These are phyloP conservation scores for Scheffersomyces lignicola DNA, from an alignment of 1,139 yeast species.

Conservation along the genomic window DNA sequence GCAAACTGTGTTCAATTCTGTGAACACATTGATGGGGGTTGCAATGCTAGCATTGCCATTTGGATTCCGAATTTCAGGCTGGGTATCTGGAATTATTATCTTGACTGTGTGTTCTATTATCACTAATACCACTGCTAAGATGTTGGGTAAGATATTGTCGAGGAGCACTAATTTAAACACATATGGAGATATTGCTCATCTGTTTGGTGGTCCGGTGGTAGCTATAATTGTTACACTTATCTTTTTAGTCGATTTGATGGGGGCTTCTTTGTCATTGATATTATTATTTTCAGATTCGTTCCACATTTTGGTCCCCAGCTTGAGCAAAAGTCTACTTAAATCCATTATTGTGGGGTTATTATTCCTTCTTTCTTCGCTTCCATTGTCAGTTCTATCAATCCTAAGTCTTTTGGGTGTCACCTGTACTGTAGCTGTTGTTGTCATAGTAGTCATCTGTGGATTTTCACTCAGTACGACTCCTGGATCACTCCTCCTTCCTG, in stretches of 20 bases:
- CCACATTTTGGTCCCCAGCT: constrained; percentile 58
- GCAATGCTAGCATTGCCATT: constrained; percentile 83
- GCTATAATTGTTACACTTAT: constrained; percentile 64
- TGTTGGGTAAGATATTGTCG: constrained; percentile 34
- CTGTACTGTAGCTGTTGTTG: constrained; percentile 64
- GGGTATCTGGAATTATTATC: constrained; percentile 64
- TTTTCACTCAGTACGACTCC: constrained; percentile 53
- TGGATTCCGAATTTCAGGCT: constrained; percentile 78
- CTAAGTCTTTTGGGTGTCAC: constrained; percentile 74
- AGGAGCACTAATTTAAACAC: constrained; percentile 31
- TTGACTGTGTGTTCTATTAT: constrained; percentile 57
- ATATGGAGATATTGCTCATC: constrained; percentile 48
- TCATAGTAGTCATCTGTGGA: constrained; percentile 64
- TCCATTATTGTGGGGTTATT: constrained; percentile 44
- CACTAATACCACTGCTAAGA: constrained; percentile 70
- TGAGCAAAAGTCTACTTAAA: constrained; percentile 54
- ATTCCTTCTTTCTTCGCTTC: constrained; percentile 67
- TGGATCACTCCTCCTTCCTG: constrained; percentile 66
- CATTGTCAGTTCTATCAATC: constrained; percentile 69
- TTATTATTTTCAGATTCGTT: constrained; percentile 86
- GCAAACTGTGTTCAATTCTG: constrained; percentile 85
- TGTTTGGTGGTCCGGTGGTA: constrained; percentile 45
- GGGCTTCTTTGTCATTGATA: constrained; percentile 75
- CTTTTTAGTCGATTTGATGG: constrained; percentile 75
- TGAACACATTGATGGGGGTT: constrained; percentile 82